Conservation (phyloP, 305 asterid species). For the Fraxinus dipetala region DNA sequence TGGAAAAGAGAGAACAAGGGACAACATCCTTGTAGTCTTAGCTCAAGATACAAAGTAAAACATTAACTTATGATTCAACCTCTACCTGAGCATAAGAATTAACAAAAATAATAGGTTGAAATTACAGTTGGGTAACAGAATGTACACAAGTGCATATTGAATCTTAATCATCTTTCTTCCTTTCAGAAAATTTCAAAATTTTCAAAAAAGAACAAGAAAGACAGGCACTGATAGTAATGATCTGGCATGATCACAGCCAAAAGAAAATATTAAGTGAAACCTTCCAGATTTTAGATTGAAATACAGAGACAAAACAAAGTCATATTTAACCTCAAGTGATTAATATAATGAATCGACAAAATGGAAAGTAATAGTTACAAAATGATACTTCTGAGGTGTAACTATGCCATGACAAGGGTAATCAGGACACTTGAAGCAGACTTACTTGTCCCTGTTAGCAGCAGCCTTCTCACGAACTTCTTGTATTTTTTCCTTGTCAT, state of each 20-base stretch:
- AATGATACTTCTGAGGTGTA: background rate
- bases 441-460: slow-evolving; percentile 80
- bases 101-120: background rate
- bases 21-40: background rate
- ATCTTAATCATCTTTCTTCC: background rate
- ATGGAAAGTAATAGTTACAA: background rate
- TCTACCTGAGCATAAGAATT: background rate
- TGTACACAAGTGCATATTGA: background rate
- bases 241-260: background rate
- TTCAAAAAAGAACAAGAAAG: background rate
- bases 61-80: background rate
- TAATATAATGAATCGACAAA: background rate
- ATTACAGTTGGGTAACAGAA: background rate
- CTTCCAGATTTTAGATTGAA: slow-evolving; percentile 5
- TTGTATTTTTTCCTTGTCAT: slow-evolving; percentile 89
- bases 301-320: slow-evolving; percentile 4
- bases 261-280: slow-evolving; percentile 9
- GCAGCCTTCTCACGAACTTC: slow-evolving; percentile 93
- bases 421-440: slow-evolving; percentile 20
- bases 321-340: background rate
- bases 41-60: background rate
- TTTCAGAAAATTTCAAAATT: background rate
- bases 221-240: background rate
- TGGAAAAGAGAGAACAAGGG: background rate
- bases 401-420: slow-evolving; percentile 15